A percentile compares a stretch with the other conserved stretches of the same genome.
Conservation (phyloP, 306 rosid genomes). For the Crataegus laevigata region DNA sequence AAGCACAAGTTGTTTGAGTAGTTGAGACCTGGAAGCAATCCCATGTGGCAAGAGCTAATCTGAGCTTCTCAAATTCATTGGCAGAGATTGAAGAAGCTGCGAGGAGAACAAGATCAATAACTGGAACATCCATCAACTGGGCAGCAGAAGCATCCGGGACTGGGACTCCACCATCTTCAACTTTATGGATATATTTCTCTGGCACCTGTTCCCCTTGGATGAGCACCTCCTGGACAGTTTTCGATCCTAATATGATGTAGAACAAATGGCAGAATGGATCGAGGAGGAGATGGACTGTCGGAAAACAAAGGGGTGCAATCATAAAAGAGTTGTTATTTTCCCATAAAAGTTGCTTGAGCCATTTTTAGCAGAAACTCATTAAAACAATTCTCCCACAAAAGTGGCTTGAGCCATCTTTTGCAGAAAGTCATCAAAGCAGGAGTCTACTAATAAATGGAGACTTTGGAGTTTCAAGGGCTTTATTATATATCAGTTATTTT, state of each 20-base stretch:
- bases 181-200: conserved; percentile 16
- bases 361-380: too few relatives aligned
- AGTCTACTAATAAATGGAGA: too few relatives aligned
- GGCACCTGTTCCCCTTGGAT: conserved; percentile 14
- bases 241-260: not conserved
- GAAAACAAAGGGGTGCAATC: too few relatives aligned
- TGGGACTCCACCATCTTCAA: conserved; percentile 11
- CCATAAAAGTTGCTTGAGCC: too few relatives aligned
- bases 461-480: too few relatives aligned
- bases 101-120: conserved; percentile 21
- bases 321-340: too few relatives aligned
- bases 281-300: too few relatives aligned
- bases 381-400: too few relatives aligned
- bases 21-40: conserved; percentile 33
- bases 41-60: conserved; percentile 18
- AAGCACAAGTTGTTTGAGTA: not conserved
- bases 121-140: conserved; percentile 20
- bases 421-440: too few relatives aligned
- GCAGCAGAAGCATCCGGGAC: conserved; percentile 14
- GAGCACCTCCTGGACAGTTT: conserved; percentile 30
- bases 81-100: not conserved
- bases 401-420: too few relatives aligned
- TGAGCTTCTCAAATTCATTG: conserved; percentile 2
- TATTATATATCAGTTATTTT: too few relatives aligned
- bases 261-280: too few relatives aligned